These are phyloP conservation scores for Prunus armeniaca DNA, from an alignment of 306 rosid genomes.

Conservation along the genomic window DNA sequence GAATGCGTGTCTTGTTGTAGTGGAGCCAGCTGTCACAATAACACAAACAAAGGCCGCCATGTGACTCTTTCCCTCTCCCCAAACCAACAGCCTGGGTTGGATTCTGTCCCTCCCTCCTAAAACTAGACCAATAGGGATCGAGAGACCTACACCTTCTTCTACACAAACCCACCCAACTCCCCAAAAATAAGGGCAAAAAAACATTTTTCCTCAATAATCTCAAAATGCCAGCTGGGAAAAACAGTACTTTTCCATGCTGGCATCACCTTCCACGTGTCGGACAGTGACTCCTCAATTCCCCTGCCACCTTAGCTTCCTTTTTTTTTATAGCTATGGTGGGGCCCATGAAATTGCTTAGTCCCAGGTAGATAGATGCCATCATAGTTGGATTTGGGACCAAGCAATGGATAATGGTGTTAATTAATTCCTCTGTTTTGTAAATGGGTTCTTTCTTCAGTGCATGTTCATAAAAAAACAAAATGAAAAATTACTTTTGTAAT, in stretches of 20 bases:
- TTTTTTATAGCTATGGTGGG: neutral
- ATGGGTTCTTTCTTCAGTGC: too few relatives aligned
- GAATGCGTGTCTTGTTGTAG: conserved; percentile 23
- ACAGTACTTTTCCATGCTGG: conserved; percentile 36
- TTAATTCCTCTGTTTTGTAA: neutral
- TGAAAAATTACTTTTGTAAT: too few relatives aligned
- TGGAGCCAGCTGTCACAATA: conserved; percentile 23
- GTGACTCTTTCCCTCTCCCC: conserved; percentile 30
- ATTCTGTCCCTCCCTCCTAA: neutral
- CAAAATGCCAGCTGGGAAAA: conserved; percentile 31
- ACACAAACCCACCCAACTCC: too few relatives aligned
- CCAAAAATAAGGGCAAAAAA: too few relatives aligned
- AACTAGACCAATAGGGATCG: neutral
- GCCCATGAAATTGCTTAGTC: too few relatives aligned
- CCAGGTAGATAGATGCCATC: too few relatives aligned
- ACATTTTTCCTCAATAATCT: neutral
- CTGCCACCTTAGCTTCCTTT: conserved; percentile 24
- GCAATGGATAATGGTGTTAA: too few relatives aligned
- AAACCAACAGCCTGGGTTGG: conserved; percentile 1
- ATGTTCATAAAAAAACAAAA: too few relatives aligned
- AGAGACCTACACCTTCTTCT: neutral
- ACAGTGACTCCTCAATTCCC: conserved; percentile 24
- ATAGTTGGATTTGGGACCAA: too few relatives aligned
- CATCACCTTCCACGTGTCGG: conserved; percentile 28
- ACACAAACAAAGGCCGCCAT: neutral